Base-by-base conservation (phyloP, 495 filamentous ascomycete genomes). In the Tetracladium marchalianum region DNA sequence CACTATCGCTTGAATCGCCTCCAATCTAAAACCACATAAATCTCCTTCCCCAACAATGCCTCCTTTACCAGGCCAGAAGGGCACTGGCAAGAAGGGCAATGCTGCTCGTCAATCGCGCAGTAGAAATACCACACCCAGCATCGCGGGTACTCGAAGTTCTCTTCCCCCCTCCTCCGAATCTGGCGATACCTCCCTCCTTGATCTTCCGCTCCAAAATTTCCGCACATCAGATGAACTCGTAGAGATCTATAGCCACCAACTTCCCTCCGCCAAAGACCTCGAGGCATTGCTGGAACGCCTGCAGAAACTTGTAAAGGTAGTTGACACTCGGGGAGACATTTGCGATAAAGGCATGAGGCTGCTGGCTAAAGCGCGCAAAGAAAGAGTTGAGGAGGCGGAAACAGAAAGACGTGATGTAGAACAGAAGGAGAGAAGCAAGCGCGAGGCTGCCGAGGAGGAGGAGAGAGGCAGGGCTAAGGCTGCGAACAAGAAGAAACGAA, bases 61-160 rank as follows among this genome's bases (percentile, higher is more conserved):
- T 55, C 71, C 71, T 13, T 59, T 62, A 19, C 68, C 66, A 36
- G 70, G 74, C 47, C 73, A 77, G 59, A 89, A 89, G 64, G 82
- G 85, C 49, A 88, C 86, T 51, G 76, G 82, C 53, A 88, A 88
- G 74, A 80, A 78, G 56, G 71, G 68, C 44, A 64, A 80, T 47
- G 80, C 81, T 54, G 75, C 69, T 39, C 81, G 86, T 46, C 81
- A 78, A 49, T 85, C 85, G 55, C 80, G 82, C 45, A 90, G 85
- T 58, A 82, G 87, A 55, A 90, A 92, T 63, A 89, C 86, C 10
- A 94, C 87, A 3, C 87, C 87, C 33, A 81, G 69, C 50, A 84
- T 83, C 34, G 76, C 70, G 52, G 68, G 71, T 35, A 64, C 73
- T 18, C 58, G 66, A 41, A 68, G 60, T 37, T 59, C 63, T 8